Percentiles rank a stretch among this genome's conserved stretches.
These are phyloP conservation scores for Vanrija humicola DNA, from an alignment of 1,284 basidiomycete genomes.

Conservation along the genomic window DNA sequence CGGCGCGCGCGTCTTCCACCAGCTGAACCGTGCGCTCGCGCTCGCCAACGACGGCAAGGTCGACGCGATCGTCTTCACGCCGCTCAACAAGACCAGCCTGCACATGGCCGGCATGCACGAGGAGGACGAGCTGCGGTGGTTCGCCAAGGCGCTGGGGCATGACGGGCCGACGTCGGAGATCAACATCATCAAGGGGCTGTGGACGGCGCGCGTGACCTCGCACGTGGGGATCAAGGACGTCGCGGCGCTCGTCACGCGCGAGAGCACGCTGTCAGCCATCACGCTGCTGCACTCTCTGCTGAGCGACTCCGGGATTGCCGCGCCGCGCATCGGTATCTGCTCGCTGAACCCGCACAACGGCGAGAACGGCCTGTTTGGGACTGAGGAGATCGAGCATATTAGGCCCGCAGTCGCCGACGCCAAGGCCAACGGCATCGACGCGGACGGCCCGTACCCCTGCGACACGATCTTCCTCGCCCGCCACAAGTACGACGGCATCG, in stretches of 20 bases:
- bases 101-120: conserved; percentile 10
- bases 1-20: conserved; percentile 2
- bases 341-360: conserved; percentile 9
- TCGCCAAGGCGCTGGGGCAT: conserved; percentile 1
- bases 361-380: conserved; percentile 9
- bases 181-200: conserved; percentile 8
- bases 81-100: conserved; percentile 8
- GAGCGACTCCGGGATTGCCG: conserved; percentile 1
- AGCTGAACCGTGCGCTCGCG: conserved; percentile 3
- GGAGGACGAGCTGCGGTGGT: conserved; percentile 11
- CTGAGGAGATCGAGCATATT: conserved; percentile 6
- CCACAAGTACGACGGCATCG: conserved; percentile 10
- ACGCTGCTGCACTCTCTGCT: conserved; percentile 3
- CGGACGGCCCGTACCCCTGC: conserved; percentile 4
- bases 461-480: conserved; percentile 7
- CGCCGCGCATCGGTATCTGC: conserved; percentile 5
- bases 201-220: conserved; percentile 8
- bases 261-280: background rate
- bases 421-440: background rate
- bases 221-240: conserved; percentile 11
- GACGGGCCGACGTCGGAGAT: conserved; percentile 5
- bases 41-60: conserved; percentile 3
- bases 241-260: background rate
- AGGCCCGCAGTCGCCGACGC: background rate
- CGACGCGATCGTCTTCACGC: conserved; percentile 7